Evolutionary conservation across 208 protist species (phyloP).

Genomic region (Strigomonas galati): DNA sequence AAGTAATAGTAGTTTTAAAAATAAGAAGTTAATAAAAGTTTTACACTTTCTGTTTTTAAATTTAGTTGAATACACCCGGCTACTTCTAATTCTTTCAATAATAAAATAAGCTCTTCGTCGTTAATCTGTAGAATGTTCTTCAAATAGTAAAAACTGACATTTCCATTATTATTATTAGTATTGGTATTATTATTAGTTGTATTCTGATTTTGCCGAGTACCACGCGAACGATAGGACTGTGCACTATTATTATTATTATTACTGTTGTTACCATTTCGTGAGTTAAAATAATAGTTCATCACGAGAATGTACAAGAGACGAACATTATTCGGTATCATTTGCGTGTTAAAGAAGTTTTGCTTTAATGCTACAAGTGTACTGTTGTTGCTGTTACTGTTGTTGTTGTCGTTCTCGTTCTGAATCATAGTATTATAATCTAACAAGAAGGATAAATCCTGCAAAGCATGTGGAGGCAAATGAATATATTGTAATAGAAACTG

Average conservation of each 20-base stretch:
- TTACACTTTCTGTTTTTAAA: slow-evolving; percentile 30
- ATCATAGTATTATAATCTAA: background rate
- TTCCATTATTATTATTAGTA: background rate
- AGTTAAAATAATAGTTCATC: slow-evolving; percentile 26
- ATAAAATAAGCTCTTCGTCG: slow-evolving; percentile 48
- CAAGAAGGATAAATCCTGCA: background rate
- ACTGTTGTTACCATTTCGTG: background rate
- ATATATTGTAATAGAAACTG: background rate
- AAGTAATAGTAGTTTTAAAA: no score
- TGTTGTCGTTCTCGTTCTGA: no score
- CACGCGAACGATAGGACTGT: background rate
- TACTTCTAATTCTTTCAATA: slow-evolving; percentile 53
- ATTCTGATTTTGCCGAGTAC: background rate
- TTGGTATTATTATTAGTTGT: background rate
- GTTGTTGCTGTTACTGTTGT: background rate
- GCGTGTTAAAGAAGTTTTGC: slow-evolving; percentile 39
- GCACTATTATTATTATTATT: no score
- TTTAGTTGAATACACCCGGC: slow-evolving; percentile 39
- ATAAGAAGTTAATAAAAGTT: slow-evolving; percentile 14
- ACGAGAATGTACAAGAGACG: slow-evolving; percentile 63
- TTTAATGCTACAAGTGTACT: background rate
- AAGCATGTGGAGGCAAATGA: background rate
- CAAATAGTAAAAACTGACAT: slow-evolving; percentile 50
- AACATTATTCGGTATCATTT: slow-evolving; percentile 39
- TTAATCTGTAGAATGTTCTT: slow-evolving; percentile 57